A percentile compares a stretch with the other conserved stretches of the same genome.
These are phyloP conservation scores for Mycena metata DNA, from an alignment of 768 basidiomycete genomes.

Conservation along the genomic window DNA sequence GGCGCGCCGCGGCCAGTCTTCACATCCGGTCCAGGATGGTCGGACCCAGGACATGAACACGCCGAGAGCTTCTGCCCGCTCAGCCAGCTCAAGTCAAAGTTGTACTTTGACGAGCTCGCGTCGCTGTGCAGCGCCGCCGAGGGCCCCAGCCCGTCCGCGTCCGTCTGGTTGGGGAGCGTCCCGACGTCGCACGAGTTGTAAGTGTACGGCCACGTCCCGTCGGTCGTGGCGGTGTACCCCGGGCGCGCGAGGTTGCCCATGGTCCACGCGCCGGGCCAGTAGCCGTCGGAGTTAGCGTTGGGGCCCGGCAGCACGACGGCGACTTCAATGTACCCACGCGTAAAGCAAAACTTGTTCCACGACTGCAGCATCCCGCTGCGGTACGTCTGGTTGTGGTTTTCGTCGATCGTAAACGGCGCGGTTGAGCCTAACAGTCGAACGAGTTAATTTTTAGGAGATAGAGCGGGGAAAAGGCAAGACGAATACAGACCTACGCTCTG, in stretches of 20 bases:
- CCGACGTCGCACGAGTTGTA: constrained; percentile 82
- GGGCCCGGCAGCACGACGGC: constrained; percentile 70
- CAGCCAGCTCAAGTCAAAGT: constrained; percentile 78
- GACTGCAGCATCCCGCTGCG: constrained; percentile 86
- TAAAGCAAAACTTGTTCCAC: constrained; percentile 94
- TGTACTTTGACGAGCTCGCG: constrained; percentile 63
- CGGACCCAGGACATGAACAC: constrained; percentile 81
- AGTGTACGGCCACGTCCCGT: constrained; percentile 89
- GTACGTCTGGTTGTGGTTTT: constrained; percentile 74
- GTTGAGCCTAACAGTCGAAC: constrained; percentile 51
- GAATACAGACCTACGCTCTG: constrained; percentile 48
- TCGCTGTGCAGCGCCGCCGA: constrained; percentile 69
- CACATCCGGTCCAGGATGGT: constrained; percentile 80
- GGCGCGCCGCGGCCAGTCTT: constrained; percentile 77
- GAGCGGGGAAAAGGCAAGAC: background rate
- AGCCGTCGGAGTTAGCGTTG: constrained; percentile 63
- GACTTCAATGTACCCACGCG: constrained; percentile 84
- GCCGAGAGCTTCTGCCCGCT: constrained; percentile 83
- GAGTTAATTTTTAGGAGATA: constrained; percentile 6
- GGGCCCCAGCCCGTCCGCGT: constrained; percentile 65
- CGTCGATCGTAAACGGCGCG: constrained; percentile 57
- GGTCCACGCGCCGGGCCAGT: constrained; percentile 91
- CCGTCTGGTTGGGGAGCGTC: constrained; percentile 81
- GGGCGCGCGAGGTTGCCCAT: constrained; percentile 91
- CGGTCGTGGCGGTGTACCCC: constrained; percentile 83